These are phyloP conservation scores for Taphrina betulina DNA, from an alignment of 1,139 yeast genomes.

Conservation along the genomic window DNA sequence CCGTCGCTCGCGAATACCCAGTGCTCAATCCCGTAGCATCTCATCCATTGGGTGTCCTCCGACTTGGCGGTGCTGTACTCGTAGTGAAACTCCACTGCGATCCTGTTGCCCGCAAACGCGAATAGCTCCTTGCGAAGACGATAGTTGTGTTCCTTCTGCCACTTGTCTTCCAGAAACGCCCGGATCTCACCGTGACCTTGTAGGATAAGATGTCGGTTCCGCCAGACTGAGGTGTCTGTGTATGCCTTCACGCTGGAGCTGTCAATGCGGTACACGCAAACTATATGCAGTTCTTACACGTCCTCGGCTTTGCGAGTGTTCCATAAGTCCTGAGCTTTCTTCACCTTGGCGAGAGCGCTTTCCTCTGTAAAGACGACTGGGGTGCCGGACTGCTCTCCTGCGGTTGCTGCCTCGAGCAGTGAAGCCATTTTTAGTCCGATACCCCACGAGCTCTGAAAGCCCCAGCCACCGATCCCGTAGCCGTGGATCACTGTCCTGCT, in stretches of 20 bases:
- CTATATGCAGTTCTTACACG: no score
- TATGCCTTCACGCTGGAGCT: conserved; percentile 35
- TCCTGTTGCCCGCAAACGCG: conserved; percentile 36
- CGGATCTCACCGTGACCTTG: conserved; percentile 36
- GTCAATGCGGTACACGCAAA: background rate
- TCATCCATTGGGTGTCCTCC: conserved; percentile 33
- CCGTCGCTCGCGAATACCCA: conserved; percentile 38
- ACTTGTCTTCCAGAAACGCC: conserved; percentile 35
- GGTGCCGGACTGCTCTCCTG: background rate
- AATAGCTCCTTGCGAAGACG: conserved; percentile 37
- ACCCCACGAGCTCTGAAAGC: conserved; percentile 53
- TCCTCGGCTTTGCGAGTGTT: conserved; percentile 32
- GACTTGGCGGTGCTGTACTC: conserved; percentile 30
- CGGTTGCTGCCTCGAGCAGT: background rate
- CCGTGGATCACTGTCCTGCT: conserved; percentile 54
- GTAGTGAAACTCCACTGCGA: conserved; percentile 39
- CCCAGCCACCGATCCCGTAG: conserved; percentile 76
- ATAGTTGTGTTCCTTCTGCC: conserved; percentile 36
- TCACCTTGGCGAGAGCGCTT: conserved; percentile 36
- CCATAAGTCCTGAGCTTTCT: conserved; percentile 38
- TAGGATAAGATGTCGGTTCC: conserved; percentile 36
- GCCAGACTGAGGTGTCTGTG: conserved; percentile 36
- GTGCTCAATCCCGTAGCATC: conserved; percentile 38
- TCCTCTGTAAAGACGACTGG: conserved; percentile 31
- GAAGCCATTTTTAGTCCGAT: conserved; percentile 2